These are phyloP conservation scores for Hygrophoropsis aurantiaca DNA, from an alignment of 768 basidiomycete species.

Conservation along the genomic window DNA sequence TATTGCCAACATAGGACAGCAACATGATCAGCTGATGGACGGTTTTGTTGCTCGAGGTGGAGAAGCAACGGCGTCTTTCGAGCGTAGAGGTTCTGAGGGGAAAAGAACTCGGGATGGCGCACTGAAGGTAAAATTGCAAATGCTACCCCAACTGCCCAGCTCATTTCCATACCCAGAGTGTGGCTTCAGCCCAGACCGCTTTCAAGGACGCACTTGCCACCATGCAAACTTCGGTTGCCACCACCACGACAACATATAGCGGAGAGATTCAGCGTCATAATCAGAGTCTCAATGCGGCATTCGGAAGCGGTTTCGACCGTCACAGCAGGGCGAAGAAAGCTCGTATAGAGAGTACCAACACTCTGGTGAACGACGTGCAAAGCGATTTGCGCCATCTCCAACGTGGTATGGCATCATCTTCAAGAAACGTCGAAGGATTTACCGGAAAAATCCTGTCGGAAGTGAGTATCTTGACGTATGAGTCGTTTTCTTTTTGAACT, in stretches of 20 bases:
- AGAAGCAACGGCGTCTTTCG: slow-evolving; percentile 40
- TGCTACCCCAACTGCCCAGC: not conserved
- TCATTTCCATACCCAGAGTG: slow-evolving; percentile 35
- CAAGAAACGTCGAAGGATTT: slow-evolving; percentile 46
- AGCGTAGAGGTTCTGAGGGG: slow-evolving; percentile 48
- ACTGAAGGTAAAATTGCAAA: slow-evolving; percentile 48
- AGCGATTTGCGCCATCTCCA: slow-evolving; percentile 53
- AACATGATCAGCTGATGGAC: slow-evolving; percentile 48
- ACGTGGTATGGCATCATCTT: slow-evolving; percentile 48
- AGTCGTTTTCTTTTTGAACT: not conserved
- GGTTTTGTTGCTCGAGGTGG: slow-evolving; percentile 40
- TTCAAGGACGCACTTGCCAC: slow-evolving; percentile 42
- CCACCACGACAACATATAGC: slow-evolving; percentile 51
- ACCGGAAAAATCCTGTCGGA: slow-evolving; percentile 46
- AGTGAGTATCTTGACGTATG: slow-evolving; percentile 35
- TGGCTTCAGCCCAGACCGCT: slow-evolving; percentile 37
- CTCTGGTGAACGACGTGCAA: slow-evolving; percentile 49
- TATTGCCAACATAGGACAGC: slow-evolving; percentile 45
- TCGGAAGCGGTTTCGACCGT: slow-evolving; percentile 58
- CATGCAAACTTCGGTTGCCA: slow-evolving; percentile 45
- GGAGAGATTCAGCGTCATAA: slow-evolving; percentile 50
- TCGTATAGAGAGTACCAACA: slow-evolving; percentile 57
- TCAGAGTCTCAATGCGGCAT: slow-evolving; percentile 43
- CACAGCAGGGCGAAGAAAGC: slow-evolving; percentile 65
- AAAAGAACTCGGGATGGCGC: slow-evolving; percentile 58